phyloP scores from a whole-genome alignment of 176 grass and related monocot genomes.

The Juncus inflexus region DNA sequence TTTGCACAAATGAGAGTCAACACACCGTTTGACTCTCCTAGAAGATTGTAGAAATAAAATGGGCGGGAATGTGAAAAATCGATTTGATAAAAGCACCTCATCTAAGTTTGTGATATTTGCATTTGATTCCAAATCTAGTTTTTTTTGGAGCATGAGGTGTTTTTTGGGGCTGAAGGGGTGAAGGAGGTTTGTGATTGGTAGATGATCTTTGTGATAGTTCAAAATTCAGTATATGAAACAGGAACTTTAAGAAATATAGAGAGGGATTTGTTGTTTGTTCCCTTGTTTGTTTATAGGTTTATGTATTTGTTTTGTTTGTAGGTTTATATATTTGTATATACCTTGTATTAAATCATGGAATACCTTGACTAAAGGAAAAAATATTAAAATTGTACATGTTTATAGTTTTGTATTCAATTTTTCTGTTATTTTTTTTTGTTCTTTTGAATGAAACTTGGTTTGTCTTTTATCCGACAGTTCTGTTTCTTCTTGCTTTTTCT shows the following conservation, averaged over 20 bases:
- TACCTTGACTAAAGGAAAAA: slow-evolving; percentile 6
- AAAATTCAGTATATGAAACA: slow-evolving; percentile 18
- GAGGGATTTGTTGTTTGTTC: slow-evolving; percentile 16
- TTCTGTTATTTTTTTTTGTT: neutral
- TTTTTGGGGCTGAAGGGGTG: neutral
- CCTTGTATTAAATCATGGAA: slow-evolving; percentile 15
- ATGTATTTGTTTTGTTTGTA: neutral
- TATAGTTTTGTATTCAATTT: neutral
- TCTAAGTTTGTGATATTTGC: neutral
- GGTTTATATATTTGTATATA: slow-evolving; percentile 3
- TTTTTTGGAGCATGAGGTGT: slow-evolving; percentile 15
- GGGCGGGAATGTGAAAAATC: too few relatives aligned
- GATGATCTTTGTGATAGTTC: slow-evolving; percentile 8
- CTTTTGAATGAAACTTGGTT: too few relatives aligned
- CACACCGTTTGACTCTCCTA: slow-evolving; percentile 50
- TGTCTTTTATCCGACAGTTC: too few relatives aligned
- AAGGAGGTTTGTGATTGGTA: neutral
- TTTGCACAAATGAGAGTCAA: slow-evolving; percentile 33
- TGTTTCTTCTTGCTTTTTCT: too few relatives aligned
- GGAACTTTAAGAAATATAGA: slow-evolving; percentile 16
- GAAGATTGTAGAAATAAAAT: slow-evolving; percentile 43
- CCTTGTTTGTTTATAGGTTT: slow-evolving; percentile 4
- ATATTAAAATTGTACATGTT: neutral
- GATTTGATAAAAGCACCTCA: neutral
- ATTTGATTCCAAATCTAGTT: neutral